Conservation (phyloP, 805 yeast genomes). For the Hanseniaspora vineae region DNA sequence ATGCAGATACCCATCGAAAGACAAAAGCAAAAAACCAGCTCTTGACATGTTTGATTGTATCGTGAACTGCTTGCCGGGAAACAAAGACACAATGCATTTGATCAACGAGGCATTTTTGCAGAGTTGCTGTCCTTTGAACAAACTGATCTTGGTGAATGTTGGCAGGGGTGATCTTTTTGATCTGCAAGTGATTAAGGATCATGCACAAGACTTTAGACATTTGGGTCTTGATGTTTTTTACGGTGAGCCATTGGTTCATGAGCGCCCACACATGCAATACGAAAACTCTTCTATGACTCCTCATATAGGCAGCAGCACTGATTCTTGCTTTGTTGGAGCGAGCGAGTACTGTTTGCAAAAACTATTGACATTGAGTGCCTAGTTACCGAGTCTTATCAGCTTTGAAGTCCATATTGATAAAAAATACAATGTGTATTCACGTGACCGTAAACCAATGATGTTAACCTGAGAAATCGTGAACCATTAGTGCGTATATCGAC, state of each 20-base stretch:
- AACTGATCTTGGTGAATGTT: constrained; percentile 36
- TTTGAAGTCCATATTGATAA: too few species aligned
- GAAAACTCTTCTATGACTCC: constrained; percentile 36
- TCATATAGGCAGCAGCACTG: constrained; percentile 49
- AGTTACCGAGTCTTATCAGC: too few species aligned
- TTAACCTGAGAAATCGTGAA: background rate
- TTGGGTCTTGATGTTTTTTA: constrained; percentile 52
- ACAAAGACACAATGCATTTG: constrained; percentile 37
- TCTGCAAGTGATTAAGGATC: constrained; percentile 33
- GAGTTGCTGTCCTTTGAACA: constrained; percentile 26
- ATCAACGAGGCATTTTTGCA: constrained; percentile 31
- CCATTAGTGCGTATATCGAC: too few species aligned
- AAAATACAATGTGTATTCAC: constrained; percentile 7
- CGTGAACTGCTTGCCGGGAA: constrained; percentile 45
- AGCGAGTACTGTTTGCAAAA: constrained; percentile 33
- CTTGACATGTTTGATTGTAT: constrained; percentile 35
- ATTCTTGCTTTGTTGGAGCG: constrained; percentile 31
- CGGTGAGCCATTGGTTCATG: constrained; percentile 31
- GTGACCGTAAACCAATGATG: constrained; percentile 12
- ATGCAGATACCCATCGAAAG: constrained; percentile 5
- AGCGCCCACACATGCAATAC: constrained; percentile 7
- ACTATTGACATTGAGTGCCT: constrained; percentile 26
- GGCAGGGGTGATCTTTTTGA: constrained; percentile 49
- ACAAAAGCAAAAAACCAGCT: constrained; percentile 19
- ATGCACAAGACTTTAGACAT: constrained; percentile 34